Percentiles rank a stretch among this genome's conserved stretches.
Conservation (phyloP, 176 grass and related monocot species). For the Raddia guianensis region DNA sequence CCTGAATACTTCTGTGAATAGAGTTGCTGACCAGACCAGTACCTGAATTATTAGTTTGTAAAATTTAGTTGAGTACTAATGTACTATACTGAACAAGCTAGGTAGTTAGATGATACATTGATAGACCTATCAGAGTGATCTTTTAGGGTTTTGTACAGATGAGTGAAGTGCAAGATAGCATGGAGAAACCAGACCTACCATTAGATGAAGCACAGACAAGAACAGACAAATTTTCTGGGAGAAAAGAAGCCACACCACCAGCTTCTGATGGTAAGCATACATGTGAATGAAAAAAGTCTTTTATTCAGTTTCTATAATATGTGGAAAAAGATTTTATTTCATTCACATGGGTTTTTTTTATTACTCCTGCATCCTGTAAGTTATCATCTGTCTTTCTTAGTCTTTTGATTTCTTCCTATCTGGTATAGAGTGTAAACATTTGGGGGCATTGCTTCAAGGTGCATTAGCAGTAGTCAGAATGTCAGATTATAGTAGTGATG, state of each 20-base stretch:
- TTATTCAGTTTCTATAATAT: slow-evolving; percentile 17
- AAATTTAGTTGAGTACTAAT: neutral
- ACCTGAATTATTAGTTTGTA: neutral
- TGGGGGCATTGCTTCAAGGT: slow-evolving; percentile 3
- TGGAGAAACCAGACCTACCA: slow-evolving; percentile 35
- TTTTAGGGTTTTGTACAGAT: slow-evolving; percentile 50
- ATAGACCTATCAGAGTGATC: slow-evolving; percentile 25
- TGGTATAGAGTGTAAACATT: neutral
- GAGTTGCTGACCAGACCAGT: neutral
- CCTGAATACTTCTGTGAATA: slow-evolving; percentile 19
- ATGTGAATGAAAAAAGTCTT: slow-evolving; percentile 20
- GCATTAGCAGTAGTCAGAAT: slow-evolving; percentile 18
- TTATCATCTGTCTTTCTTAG: neutral
- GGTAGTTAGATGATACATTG: slow-evolving; percentile 2
- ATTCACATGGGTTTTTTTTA: neutral
- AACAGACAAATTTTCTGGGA: slow-evolving; percentile 48
- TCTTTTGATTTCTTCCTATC: neutral
- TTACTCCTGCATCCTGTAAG: slow-evolving; percentile 2
- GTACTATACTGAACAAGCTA: slow-evolving; percentile 4
- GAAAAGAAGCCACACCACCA: slow-evolving; percentile 41
- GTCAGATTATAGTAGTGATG: neutral
- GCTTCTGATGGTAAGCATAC: slow-evolving; percentile 46
- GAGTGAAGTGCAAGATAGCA: slow-evolving; percentile 45
- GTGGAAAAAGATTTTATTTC: neutral
- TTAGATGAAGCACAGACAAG: slow-evolving; percentile 34